A percentile compares a stretch with the other conserved stretches of the same genome.
Conservation (phyloP, 371 early-diverging fungal species). For the Mortierella sp. region DNA sequence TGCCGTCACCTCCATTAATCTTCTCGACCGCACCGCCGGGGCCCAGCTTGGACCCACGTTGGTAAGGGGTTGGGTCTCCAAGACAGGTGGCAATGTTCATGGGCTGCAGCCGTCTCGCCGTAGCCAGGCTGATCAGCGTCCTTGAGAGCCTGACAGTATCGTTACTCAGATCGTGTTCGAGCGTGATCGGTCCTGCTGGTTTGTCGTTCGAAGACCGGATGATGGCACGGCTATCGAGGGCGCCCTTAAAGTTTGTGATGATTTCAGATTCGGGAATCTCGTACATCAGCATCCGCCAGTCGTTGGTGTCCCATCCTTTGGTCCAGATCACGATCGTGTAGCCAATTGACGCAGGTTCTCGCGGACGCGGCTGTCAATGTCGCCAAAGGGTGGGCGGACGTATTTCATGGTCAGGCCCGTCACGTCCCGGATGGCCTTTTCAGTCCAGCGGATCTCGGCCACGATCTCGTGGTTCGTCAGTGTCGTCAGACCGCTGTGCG, state of each 20-base stretch:
- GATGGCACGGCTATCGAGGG: not conserved
- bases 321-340: conserved; percentile 63
- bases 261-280: conserved; percentile 31
- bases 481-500: conserved; percentile 75
- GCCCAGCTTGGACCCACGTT: conserved; percentile 43
- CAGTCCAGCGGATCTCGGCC: conserved; percentile 79
- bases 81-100: conserved; percentile 43
- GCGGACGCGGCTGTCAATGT: conserved; percentile 76
- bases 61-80: conserved; percentile 31
- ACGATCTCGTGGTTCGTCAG: conserved; percentile 75
- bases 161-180: conserved; percentile 49
- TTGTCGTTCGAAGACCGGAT: conserved; percentile 23
- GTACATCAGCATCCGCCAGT: conserved; percentile 52
- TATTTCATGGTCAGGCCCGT: conserved; percentile 67
- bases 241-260: conserved; percentile 19
- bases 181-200: conserved; percentile 43
- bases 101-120: conserved; percentile 27
- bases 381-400: conserved; percentile 74
- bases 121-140: conserved; percentile 37
- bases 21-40: conserved; percentile 33
- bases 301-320: conserved; percentile 55
- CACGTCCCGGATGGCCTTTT: conserved; percentile 71
- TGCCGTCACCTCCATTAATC: conserved; percentile 30
- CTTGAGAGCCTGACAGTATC: conserved; percentile 37
- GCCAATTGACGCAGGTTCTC: conserved; percentile 68